These are phyloP conservation scores for Tetratostichococcus sp. DNA, from an alignment of 139 green algal genomes.

Conservation along the genomic window DNA sequence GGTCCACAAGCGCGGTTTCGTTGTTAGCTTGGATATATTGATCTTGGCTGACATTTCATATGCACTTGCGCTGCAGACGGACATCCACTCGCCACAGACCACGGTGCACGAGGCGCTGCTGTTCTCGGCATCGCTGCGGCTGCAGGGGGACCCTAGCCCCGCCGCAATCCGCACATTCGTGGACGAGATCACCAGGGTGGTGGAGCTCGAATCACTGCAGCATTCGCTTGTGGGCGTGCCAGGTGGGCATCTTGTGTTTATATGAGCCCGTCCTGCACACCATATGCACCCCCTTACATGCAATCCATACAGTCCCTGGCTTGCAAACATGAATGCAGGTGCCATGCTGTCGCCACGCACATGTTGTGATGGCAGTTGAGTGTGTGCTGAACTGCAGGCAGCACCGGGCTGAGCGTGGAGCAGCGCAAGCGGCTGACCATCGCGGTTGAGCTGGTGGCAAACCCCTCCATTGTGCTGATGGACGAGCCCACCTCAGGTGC, in stretches of 20 bases:
- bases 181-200: constrained; percentile 44
- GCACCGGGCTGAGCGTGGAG: constrained; percentile 28
- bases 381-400: constrained; percentile 6
- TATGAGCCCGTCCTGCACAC: constrained; percentile 17
- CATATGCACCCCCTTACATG: constrained; percentile 8
- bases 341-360: too few relatives aligned
- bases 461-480: constrained; percentile 31
- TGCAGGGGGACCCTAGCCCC: constrained; percentile 11
- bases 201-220: constrained; percentile 45
- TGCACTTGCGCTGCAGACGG: constrained; percentile 8
- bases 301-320: too few relatives aligned
- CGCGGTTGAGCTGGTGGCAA: constrained; percentile 40
- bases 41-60: not conserved
- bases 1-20: too few relatives aligned
- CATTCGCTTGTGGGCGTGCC: constrained; percentile 41
- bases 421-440: constrained; percentile 43
- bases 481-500: constrained; percentile 36
- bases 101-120: constrained; percentile 53
- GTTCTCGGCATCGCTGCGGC: constrained; percentile 35
- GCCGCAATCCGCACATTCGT: constrained; percentile 20
- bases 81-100: constrained; percentile 28
- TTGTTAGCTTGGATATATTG: too few relatives aligned
- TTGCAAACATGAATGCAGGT: too few relatives aligned
- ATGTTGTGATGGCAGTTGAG: not conserved
- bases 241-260: too few relatives aligned